Evolutionary conservation across 139 green algal species (phyloP).

Genomic region (Monoraphidium neglectum): DNA sequence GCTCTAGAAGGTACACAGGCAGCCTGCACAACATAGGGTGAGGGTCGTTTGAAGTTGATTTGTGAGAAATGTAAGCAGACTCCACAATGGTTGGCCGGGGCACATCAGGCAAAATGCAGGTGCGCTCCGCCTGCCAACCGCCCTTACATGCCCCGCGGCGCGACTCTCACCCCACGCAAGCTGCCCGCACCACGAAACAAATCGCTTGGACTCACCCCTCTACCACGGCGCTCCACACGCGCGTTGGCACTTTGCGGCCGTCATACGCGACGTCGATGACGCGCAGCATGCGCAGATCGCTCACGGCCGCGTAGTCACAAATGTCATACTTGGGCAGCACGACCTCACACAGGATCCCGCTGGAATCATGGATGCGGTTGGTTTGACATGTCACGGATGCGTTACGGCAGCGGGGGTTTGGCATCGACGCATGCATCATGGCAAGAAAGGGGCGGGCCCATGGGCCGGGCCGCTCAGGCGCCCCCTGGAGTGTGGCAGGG

Average conservation of each 20-base stretch:
- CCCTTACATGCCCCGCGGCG: slow-evolving; percentile 22
- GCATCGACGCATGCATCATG: too few relatives aligned
- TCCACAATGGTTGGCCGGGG: slow-evolving; percentile 6
- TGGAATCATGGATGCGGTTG: background rate
- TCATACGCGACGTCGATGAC: slow-evolving; percentile 20
- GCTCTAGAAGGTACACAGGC: slow-evolving; percentile 48
- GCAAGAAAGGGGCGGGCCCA: too few relatives aligned
- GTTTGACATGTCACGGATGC: too few relatives aligned
- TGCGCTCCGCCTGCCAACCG: slow-evolving; percentile 8
- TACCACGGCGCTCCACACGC: slow-evolving; percentile 46
- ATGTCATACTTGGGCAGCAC: slow-evolving; percentile 95
- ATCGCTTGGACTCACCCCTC: slow-evolving; percentile 24
- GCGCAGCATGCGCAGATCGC: slow-evolving; percentile 5
- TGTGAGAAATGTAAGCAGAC: background rate
- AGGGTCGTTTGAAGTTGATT: background rate
- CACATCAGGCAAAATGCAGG: slow-evolving; percentile 24
- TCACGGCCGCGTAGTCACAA: background rate
- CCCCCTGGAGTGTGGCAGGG: too few relatives aligned
- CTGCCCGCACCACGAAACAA: too few relatives aligned
- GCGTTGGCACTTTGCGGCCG: slow-evolving; percentile 27
- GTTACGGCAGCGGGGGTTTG: too few relatives aligned
- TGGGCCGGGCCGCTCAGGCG: too few relatives aligned
- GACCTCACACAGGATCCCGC: slow-evolving; percentile 70
- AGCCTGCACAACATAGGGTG: slow-evolving; percentile 1
- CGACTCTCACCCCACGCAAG: too few relatives aligned